Conservation (phyloP, 2,329 filamentous ascomycete genomes). For the Geosmithia putterillii region DNA sequence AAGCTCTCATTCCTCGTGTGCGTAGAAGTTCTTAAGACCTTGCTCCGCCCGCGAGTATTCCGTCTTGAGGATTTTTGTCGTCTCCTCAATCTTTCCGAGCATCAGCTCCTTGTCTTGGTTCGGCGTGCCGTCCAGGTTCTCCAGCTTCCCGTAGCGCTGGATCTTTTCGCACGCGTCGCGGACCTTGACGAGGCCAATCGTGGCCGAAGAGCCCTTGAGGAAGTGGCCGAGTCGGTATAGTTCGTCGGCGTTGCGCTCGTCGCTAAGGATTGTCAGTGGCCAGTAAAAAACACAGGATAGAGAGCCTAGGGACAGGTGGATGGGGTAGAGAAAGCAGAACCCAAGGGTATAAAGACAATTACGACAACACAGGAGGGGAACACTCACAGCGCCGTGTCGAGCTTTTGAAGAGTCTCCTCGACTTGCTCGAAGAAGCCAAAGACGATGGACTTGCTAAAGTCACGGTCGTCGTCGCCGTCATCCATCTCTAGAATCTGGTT, state of each 20-base stretch:
- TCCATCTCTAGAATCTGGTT: constrained; percentile 98
- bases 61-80: constrained; percentile 57
- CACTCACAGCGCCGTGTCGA: constrained; percentile 75
- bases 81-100: constrained; percentile 57
- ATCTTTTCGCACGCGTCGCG: constrained; percentile 94
- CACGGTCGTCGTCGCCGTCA: constrained; percentile 71
- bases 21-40: constrained; percentile 57
- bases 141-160: constrained; percentile 76
- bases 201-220: constrained; percentile 93
- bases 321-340: neutral
- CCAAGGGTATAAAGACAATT: constrained; percentile 7
- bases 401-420: constrained; percentile 70
- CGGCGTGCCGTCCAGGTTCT: constrained; percentile 62
- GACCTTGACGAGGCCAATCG: constrained; percentile 80
- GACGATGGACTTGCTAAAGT: constrained; percentile 84
- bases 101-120: constrained; percentile 57
- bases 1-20: constrained; percentile 6
- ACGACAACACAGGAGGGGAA: no score
- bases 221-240: constrained; percentile 87
- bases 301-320: neutral
- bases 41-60: constrained; percentile 67
- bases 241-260: constrained; percentile 53
- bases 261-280: constrained; percentile 32
- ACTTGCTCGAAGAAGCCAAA: constrained; percentile 90
- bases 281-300: neutral